A percentile compares a stretch with the other conserved stretches of the same genome.
Evolutionary conservation across 2,329 filamentous ascomycete genomes (phyloP).

Genomic region (Trichoderma sp.): DNA sequence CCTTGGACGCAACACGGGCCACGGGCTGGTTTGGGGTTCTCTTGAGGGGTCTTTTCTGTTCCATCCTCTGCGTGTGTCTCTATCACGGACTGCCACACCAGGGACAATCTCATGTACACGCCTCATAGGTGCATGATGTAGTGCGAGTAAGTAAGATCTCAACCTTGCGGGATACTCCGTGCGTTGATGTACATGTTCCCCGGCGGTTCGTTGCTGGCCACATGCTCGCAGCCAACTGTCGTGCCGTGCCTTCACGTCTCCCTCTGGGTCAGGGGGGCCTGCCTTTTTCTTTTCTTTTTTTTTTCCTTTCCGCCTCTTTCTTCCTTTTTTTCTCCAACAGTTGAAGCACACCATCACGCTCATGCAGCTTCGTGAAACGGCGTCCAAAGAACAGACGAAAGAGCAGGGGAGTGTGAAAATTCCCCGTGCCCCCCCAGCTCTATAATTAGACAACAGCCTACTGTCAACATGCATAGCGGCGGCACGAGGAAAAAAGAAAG

Average conservation of each 20-base stretch:
- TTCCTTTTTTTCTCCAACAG: background rate
- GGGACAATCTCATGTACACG: too few relatives aligned
- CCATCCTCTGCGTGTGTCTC: background rate
- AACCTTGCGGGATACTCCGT: too few relatives aligned
- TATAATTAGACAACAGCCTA: slow-evolving; percentile 5
- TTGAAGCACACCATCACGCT: background rate
- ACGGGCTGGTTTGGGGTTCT: background rate
- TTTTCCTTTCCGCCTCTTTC: background rate
- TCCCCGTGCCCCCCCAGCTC: background rate
- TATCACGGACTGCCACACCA: background rate
- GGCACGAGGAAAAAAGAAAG: background rate
- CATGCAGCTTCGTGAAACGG: slow-evolving; percentile 19
- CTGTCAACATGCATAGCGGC: background rate
- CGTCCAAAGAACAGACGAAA: slow-evolving; percentile 1
- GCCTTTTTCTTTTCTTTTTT: background rate
- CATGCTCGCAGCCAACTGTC: slow-evolving; percentile 12
- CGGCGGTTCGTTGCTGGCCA: background rate
- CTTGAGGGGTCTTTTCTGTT: background rate
- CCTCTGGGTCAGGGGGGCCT: background rate
- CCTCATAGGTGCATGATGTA: too few relatives aligned
- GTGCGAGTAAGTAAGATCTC: background rate
- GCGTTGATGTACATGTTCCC: background rate
- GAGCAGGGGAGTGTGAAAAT: background rate
- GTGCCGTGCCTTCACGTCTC: background rate
- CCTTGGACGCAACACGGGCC: slow-evolving; percentile 12